These are phyloP conservation scores for Scytalidium lignicola DNA, from an alignment of 2,329 filamentous ascomycete genomes.

Conservation along the genomic window DNA sequence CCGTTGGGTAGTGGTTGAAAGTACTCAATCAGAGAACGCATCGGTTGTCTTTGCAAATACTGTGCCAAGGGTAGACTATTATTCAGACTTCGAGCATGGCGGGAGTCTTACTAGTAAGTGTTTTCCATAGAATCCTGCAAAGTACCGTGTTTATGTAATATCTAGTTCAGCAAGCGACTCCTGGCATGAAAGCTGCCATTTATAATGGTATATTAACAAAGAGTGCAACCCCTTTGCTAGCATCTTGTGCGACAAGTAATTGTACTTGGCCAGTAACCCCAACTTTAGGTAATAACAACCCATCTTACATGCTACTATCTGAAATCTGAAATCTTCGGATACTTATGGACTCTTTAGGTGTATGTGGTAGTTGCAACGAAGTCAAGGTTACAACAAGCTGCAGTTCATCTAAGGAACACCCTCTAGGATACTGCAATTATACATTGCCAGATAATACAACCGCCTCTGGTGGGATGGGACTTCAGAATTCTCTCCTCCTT, in stretches of 20 bases:
- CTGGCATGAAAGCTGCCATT: background rate
- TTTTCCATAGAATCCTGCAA: no score
- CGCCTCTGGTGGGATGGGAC: background rate
- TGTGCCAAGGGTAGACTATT: background rate
- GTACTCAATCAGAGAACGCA: background rate
- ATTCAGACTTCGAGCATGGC: background rate
- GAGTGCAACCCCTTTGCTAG: background rate
- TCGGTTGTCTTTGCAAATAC: background rate
- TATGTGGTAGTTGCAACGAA: background rate
- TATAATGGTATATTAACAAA: background rate
- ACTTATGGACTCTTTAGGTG: background rate
- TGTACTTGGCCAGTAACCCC: constrained; percentile 1
- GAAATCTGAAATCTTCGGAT: no score
- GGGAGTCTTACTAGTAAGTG: no score
- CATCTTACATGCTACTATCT: no score
- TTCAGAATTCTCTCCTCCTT: background rate
- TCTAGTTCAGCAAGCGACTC: background rate
- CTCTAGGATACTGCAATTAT: background rate
- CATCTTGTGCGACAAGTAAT: background rate
- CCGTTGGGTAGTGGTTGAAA: no score
- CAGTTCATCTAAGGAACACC: background rate
- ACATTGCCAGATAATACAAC: background rate
- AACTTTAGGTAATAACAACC: background rate
- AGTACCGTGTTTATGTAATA: no score
- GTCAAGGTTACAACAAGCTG: background rate